Evolutionary conservation across 495 filamentous ascomycete genomes (phyloP), one percentile per base, ranked within the genome.

Genomic region (Letharia lupina): DNA sequence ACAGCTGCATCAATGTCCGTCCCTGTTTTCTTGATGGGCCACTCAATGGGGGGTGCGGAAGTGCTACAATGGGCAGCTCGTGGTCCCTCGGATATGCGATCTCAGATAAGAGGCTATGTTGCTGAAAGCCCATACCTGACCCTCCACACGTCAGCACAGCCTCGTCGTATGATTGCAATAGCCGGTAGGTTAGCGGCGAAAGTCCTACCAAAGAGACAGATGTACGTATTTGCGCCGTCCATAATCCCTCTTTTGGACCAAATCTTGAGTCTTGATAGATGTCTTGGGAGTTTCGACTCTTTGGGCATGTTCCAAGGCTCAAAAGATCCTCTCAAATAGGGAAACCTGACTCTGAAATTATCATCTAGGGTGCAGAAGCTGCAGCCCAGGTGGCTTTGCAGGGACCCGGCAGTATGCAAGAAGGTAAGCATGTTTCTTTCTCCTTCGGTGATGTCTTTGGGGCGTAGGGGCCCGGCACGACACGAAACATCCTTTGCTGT

Each of bases 21-120:
- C 7, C 91, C 92, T 0, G 73, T 93, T 28, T 96, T 96, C 76
- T 81, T 96, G n/a, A 83, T 91, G 74, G 91, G 91, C 61, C 91
- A 96, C 76, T 90, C 87, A 47, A 91, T 88, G 87, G 92, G 92
- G 73, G 92, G 93, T 57, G 89, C 82, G 20, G 78, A 91, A 69
- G 83, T 86, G 18, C 76, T 93, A 15, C 75, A 75, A 58, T 87
- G 83, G 65, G 75, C 77, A 28, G 70, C 78, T 67, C 63, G 67
- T 40, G 71, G 78, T 20, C 73, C 81, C n/a, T 52, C 70, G 69
- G 67, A 80, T 4, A 67, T 80, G 33, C 67, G 73, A 35, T 69
- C 71, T 31, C 70, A 75, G 41, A 81, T 72, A 69, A 86, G n/a
- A 74, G 91, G 90, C 44, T 87, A 87, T 76, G 69, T 94, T 28